These are phyloP conservation scores for Canna indica DNA, from an alignment of 176 grass and related monocot genomes.

Conservation along the genomic window DNA sequence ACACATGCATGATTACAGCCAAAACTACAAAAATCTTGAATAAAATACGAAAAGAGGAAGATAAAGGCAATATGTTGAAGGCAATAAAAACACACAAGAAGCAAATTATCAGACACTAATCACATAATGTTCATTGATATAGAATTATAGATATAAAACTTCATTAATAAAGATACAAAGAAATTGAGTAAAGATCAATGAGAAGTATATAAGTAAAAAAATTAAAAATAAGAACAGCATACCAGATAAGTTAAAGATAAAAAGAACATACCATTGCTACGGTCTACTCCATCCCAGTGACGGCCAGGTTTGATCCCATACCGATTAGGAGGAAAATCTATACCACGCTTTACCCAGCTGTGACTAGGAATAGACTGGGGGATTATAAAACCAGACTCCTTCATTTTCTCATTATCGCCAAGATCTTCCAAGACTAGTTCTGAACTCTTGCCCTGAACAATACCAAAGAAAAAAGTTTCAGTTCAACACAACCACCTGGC, in stretches of 20 bases:
- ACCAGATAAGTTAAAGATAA: too few relatives aligned
- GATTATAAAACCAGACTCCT: slow-evolving; percentile 93
- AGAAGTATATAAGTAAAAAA: too few relatives aligned
- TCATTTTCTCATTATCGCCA: slow-evolving; percentile 82
- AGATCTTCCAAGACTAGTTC: slow-evolving; percentile 60
- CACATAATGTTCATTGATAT: too few relatives aligned
- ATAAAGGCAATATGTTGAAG: background rate
- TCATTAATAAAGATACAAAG: too few relatives aligned
- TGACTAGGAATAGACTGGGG: slow-evolving; percentile 74
- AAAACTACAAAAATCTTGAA: background rate
- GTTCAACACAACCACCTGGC: background rate
- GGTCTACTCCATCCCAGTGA: slow-evolving; percentile 95
- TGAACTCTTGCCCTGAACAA: slow-evolving; percentile 36
- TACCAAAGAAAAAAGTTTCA: slow-evolving; percentile 13
- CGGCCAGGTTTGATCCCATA: slow-evolving; percentile 79
- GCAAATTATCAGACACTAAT: background rate
- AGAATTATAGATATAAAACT: too few relatives aligned
- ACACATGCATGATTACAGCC: background rate
- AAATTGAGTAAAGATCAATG: too few relatives aligned
- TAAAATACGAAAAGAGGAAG: background rate
- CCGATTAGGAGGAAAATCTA: slow-evolving; percentile 80
- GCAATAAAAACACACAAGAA: background rate
- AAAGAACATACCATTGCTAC: slow-evolving; percentile 59
- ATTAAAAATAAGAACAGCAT: too few relatives aligned
- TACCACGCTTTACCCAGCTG: slow-evolving; percentile 84